Conservation (phyloP, 2,329 filamentous ascomycete species). For the Stemphylium lycopersici region DNA sequence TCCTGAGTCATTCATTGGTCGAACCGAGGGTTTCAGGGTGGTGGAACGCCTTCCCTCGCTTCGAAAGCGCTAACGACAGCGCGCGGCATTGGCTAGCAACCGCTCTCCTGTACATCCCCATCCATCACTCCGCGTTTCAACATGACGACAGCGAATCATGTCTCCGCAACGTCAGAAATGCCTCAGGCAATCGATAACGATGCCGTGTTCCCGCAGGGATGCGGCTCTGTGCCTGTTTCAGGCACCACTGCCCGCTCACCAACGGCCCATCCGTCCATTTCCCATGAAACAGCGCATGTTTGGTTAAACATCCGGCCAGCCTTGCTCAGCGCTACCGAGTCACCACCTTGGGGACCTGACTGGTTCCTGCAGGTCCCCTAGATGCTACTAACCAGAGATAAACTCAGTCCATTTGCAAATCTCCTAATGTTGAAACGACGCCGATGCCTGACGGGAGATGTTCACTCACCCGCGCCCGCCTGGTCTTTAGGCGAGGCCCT, state of each 20-base stretch:
- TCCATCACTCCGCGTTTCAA: conserved; percentile 27
- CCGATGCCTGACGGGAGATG: conserved; percentile 22
- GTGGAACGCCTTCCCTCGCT: conserved; percentile 11
- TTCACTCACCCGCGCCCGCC: conserved; percentile 15
- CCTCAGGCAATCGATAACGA: conserved; percentile 11
- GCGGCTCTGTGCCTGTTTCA: conserved; percentile 30
- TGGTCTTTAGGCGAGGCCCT: conserved; percentile 10
- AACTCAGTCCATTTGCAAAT: conserved; percentile 15
- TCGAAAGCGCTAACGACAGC: conserved; percentile 16
- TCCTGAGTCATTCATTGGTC: conserved; percentile 8
- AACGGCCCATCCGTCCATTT: conserved; percentile 31
- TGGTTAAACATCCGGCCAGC: conserved; percentile 29
- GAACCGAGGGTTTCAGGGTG: conserved; percentile 16
- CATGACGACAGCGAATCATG: conserved; percentile 18
- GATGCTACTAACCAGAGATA: conserved; percentile 27
- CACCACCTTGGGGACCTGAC: conserved; percentile 14
- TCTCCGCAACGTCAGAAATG: conserved; percentile 3
- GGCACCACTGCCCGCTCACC: conserved; percentile 21
- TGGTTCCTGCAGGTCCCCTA: conserved; percentile 26
- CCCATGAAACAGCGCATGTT: conserved; percentile 36
- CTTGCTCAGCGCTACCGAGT: conserved; percentile 22
- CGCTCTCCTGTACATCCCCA: conserved; percentile 14
- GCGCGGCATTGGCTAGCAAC: conserved; percentile 16
- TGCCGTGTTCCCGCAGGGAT: conserved; percentile 20
- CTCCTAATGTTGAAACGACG: conserved; percentile 32